These are phyloP conservation scores for Kwoniella europaea DNA, from an alignment of 768 basidiomycete species.

Conservation along the genomic window DNA sequence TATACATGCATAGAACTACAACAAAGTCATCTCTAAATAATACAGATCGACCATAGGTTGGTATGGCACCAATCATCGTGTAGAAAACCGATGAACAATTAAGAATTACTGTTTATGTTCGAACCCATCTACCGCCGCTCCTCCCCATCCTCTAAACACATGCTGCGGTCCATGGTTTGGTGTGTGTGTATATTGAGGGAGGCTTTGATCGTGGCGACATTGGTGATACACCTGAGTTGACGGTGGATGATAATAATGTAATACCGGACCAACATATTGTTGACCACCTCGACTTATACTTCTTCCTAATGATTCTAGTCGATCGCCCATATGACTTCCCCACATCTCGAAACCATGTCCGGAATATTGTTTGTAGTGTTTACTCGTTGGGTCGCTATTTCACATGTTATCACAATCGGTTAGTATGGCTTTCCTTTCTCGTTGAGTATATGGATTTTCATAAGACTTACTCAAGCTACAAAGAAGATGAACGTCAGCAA, in stretches of 20 bases:
- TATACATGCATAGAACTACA: no score
- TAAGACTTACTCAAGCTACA: slow-evolving; percentile 8
- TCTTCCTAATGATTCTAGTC: background rate
- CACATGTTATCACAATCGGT: background rate
- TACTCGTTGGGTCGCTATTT: slow-evolving; percentile 8
- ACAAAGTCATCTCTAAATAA: background rate
- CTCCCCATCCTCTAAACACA: slow-evolving; percentile 1
- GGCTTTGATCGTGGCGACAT: background rate
- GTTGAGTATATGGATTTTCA: background rate
- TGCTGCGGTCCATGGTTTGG: background rate
- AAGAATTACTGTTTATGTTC: slow-evolving; percentile 2
- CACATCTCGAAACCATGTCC: slow-evolving; percentile 5
- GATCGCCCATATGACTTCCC: slow-evolving; percentile 1
- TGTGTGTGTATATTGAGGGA: background rate
- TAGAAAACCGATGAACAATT: background rate
- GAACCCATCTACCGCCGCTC: slow-evolving; percentile 3
- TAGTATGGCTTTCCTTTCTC: background rate
- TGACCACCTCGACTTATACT: background rate
- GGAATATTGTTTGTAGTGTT: background rate
- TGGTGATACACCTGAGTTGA: slow-evolving; percentile 5
- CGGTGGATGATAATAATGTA: background rate
- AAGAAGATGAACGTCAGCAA: background rate
- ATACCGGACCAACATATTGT: background rate
- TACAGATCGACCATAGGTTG: background rate
- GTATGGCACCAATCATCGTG: no score